Evolutionary conservation across 306 rosid genomes (phyloP).

Genomic region (Pyrus pyrifolia): DNA sequence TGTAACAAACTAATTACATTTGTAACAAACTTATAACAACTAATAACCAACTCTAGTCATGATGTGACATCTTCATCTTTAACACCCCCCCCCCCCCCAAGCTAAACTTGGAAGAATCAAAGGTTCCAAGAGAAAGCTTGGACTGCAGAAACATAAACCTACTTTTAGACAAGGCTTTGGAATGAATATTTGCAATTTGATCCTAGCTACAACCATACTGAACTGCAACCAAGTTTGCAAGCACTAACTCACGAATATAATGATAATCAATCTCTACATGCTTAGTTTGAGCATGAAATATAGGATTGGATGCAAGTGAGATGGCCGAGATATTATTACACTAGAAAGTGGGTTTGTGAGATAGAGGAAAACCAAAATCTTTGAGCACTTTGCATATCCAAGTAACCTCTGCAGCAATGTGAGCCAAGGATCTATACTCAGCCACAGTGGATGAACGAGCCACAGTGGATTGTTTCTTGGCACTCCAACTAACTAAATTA

Average conservation of each 20-base stretch:
- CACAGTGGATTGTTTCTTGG: neutral
- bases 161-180: neutral
- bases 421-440: neutral
- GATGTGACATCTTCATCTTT: no score
- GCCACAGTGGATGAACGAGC: neutral
- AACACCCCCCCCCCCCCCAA: no score
- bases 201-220: no score
- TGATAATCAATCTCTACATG: neutral
- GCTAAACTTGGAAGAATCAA: no score
- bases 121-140: no score
- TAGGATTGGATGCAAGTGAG: neutral
- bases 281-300: neutral
- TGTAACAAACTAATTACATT: no score
- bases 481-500: neutral
- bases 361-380: neutral
- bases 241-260: neutral
- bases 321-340: neutral
- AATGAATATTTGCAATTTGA: neutral
- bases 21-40: no score
- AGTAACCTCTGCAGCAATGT: neutral
- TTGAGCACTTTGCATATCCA: neutral
- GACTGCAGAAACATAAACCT: no score
- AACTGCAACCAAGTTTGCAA: neutral
- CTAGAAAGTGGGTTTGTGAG: neutral
- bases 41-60: no score